A percentile compares a stretch with the other conserved stretches of the same genome.
Conservation (phyloP, 2,329 filamentous ascomycete genomes). For the Trichophyton rubrum region DNA sequence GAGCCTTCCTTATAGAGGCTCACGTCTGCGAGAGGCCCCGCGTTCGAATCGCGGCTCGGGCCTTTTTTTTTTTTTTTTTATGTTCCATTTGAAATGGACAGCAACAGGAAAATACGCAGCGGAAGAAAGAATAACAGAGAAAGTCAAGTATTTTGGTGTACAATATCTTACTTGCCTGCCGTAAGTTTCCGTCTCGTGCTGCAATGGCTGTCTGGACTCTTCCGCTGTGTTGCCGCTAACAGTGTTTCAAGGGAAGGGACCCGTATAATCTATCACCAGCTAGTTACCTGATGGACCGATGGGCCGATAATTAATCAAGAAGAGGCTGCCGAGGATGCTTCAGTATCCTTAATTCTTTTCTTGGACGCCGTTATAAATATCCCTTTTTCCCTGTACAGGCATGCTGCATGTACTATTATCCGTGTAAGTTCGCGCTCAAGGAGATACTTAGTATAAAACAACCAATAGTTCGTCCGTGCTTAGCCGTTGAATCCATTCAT, state of each 20-base stretch:
- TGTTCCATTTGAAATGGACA: no score
- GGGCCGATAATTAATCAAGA: background rate
- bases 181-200: no score
- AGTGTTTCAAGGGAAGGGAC: no score
- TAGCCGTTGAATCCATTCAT: background rate
- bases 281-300: no score
- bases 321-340: background rate
- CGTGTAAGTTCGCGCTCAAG: background rate
- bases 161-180: no score
- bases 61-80: background rate
- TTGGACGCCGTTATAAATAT: background rate
- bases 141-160: no score
- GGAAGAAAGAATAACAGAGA: background rate
- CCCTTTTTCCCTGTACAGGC: background rate
- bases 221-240: no score
- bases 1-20: constrained; percentile 8
- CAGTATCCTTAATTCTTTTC: background rate
- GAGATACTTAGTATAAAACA: background rate
- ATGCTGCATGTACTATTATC: background rate
- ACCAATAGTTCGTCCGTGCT: background rate
- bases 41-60: constrained; percentile 11
- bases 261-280: no score
- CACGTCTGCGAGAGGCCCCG: constrained; percentile 11
- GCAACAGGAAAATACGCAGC: no score
- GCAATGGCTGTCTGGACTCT: no score